These are phyloP conservation scores for Chenopodium formosanum DNA, from an alignment of 148 eudicot genomes.

Conservation along the genomic window DNA sequence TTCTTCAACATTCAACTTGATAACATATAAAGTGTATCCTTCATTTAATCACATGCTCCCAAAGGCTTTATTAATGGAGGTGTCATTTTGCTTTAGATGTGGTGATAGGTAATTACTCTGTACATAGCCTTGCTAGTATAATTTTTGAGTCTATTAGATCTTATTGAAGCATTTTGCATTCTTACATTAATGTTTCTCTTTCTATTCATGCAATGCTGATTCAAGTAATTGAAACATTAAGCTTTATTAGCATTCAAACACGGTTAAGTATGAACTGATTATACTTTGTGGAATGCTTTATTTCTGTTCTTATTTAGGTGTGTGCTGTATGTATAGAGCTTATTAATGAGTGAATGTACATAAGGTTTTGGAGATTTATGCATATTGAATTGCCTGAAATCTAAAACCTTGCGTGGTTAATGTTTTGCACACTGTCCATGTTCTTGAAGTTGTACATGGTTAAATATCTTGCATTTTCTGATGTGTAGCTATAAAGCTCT, in stretches of 20 bases:
- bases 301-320: background rate
- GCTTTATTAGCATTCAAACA: background rate
- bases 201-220: background rate
- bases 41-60: too few species aligned
- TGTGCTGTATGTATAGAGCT: background rate
- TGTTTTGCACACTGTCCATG: background rate
- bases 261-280: background rate
- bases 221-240: background rate
- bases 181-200: background rate
- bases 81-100: too few species aligned
- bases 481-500: background rate
- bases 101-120: too few species aligned
- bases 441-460: background rate
- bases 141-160: too few species aligned
- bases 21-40: too few species aligned
- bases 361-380: background rate
- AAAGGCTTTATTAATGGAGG: too few species aligned
- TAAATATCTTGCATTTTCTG: background rate
- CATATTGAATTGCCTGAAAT: background rate
- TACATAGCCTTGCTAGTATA: too few species aligned
- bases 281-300: background rate
- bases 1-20: too few species aligned
- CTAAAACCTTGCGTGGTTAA: background rate
- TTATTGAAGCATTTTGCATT: too few species aligned
- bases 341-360: background rate